Evolutionary conservation across 352 stramenopile genomes (phyloP), one percentile per base, ranked within the genome.

Genomic region (Elongisporangium prolatum): DNA sequence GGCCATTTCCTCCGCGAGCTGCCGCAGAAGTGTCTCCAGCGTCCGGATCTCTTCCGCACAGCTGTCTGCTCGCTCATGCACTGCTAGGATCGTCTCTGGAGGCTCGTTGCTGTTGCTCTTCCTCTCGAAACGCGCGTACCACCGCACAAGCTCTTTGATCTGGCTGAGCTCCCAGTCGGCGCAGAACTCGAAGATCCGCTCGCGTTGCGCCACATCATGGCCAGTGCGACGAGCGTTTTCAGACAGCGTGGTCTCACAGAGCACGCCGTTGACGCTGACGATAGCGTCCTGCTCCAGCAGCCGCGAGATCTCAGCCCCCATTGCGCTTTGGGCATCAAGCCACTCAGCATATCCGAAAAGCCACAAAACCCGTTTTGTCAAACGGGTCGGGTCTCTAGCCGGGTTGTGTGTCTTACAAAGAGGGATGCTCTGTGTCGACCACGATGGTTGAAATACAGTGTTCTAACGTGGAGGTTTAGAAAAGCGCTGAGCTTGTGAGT

Each of bases 161-260:
- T 57, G 68, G 24, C 68, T 54, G 2, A 89, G 59, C 56, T 88
- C 71, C 81, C 81, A 91, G 56, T 87, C 67, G 25, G 57, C 60
- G 21, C 78, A 89, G 60, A 89, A 89, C 7, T 20, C 59, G 38
- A 91, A 87, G 22, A 86, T 54, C 51, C 80, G 65, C 37, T 69
- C 64, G 25, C 78, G 75, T 10, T 69, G 62, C 20, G 75, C 78
- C 18, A 88, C 53, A 37, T 88, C 76, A 6, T 14, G 40, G 1
- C 68, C 75, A 1, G 52, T 75, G 21, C 74, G 71, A 13, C 74
- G 65, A 17, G 77, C 56, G 48, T 52, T 69, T 24, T 48, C 24
- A 10, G 61, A 10, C 25, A 74, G 57, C 8, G 68, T 47, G 11
- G 62, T 63, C 47, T 80, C 72, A 8, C 71, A 56, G 14, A 80